A percentile compares a stretch with the other conserved stretches of the same genome.
phyloP scores from a whole-genome alignment of 2,329 filamentous ascomycete species.

The Emergomyces pasteurianus region DNA sequence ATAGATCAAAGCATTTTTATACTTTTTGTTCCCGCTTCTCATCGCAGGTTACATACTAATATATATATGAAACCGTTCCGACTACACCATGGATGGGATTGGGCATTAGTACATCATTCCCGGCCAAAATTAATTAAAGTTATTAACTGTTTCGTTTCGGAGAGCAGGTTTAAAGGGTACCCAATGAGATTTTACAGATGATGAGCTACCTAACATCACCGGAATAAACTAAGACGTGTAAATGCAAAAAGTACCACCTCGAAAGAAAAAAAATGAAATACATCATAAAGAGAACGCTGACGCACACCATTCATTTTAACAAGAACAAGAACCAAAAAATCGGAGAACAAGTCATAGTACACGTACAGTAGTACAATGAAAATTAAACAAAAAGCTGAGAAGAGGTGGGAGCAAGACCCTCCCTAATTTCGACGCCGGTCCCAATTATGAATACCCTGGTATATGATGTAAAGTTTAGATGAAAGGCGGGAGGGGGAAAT shows the following conservation, averaged over 20 bases:
- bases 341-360: neutral
- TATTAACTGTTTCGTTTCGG: too few species aligned
- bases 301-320: neutral
- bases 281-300: neutral
- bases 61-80: neutral
- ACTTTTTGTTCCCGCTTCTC: neutral
- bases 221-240: neutral
- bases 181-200: neutral
- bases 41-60: neutral
- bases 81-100: neutral
- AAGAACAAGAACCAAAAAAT: neutral
- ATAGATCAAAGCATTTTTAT: neutral
- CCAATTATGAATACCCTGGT: slow-evolving; percentile 9
- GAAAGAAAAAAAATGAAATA: neutral
- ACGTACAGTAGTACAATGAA: neutral
- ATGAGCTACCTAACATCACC: neutral
- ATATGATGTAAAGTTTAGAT: slow-evolving; percentile 5
- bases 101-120: neutral
- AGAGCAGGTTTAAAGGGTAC: neutral
- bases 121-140: too few species aligned
- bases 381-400: neutral
- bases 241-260: neutral
- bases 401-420: neutral
- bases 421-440: slow-evolving; percentile 6
- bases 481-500: neutral